These are phyloP conservation scores for Martiniozyma abietophila DNA, from an alignment of 805 yeast genomes.

Conservation along the genomic window DNA sequence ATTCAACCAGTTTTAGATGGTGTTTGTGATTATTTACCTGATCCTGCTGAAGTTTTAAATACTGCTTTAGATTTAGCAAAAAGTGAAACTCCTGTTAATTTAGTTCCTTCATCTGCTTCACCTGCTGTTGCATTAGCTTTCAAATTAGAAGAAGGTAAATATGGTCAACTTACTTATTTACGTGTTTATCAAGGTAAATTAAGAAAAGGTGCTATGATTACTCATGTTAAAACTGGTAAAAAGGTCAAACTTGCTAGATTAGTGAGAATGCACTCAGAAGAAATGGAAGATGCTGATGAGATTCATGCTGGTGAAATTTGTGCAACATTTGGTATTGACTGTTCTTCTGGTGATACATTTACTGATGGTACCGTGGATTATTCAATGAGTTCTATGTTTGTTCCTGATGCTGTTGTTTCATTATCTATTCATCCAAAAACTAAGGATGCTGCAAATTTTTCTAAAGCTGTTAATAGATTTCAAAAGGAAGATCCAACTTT, in stretches of 20 bases:
- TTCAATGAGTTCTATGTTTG: constrained; percentile 97
- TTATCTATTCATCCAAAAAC: constrained; percentile 81
- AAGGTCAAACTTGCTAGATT: constrained; percentile 86
- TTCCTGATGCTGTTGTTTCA: constrained; percentile 97
- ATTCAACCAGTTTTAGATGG: constrained; percentile 94
- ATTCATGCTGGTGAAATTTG: constrained; percentile 98
- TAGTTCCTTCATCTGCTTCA: constrained; percentile 60
- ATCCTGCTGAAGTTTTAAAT: constrained; percentile 89
- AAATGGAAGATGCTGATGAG: constrained; percentile 96
- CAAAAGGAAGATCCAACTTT: constrained; percentile 99
- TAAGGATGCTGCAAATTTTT: constrained; percentile 80
- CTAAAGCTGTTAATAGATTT: constrained; percentile 94
- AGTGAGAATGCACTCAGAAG: constrained; percentile 97
- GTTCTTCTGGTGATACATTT: constrained; percentile 98
- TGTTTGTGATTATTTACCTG: constrained; percentile 90
- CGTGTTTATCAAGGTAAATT: constrained; percentile 95
- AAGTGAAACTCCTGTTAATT: constrained; percentile 58
- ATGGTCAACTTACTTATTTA: constrained; percentile 94
- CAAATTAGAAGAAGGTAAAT: constrained; percentile 96
- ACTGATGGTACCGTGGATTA: constrained; percentile 72
- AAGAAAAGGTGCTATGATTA: constrained; percentile 82
- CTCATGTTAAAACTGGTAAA: constrained; percentile 87
- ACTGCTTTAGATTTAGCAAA: constrained; percentile 72
- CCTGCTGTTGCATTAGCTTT: constrained; percentile 98
- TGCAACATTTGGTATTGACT: constrained; percentile 98